Evolutionary conservation across 2,329 filamentous ascomycete genomes (phyloP), one percentile per base, ranked within the genome.

Genomic region (Blastomyces silverae): DNA sequence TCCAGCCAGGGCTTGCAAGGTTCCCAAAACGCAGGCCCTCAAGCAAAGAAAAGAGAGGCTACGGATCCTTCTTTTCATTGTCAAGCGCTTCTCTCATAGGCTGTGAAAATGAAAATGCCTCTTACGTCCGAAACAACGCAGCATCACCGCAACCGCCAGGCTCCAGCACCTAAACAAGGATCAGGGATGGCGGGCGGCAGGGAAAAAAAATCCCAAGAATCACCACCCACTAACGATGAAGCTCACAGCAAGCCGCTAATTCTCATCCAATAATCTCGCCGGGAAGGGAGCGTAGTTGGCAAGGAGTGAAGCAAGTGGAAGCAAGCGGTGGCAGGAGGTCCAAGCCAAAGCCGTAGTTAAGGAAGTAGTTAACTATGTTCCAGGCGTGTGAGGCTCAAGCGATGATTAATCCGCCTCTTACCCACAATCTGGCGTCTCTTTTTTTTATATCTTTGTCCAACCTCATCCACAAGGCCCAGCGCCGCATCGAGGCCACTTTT

Each of bases 371-470:
- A n/a, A n/a, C n/a, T n/a, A n/a, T n/a, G n/a, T n/a, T n/a, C n/a
- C 17, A 4, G 4, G 37, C 1, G 34, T 17, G 15, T 60, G 58
- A 61, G 58, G 58, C 58, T 61, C 58, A 61, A 61, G 58, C 28
- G 25, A n/a, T 61, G 58, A 61, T 61, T 61, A 61, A 58, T 37
- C 34, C 25, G 20, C 42, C 10, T 17, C 22, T n/a, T 28, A 5
- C 58, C 58, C 58, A 31, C 44, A 3, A 48, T 8, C 37, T 17
- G 39, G 39, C 31, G 39, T 17, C 10, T 17, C 17, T 42, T n/a
- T n/a, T n/a, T n/a, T n/a, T n/a, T n/a, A n/a, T 42, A 42, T 17
- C 31, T 34, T 34, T 34, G 31, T 34, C 31, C 31, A 34, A 34
- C 31, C 31, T 34, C 31, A 7, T 34, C 3, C 31, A 2, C n/a